Conservation (phyloP, 2,329 filamentous ascomycete species). For the Aspergillus brunneoviolaceus region DNA sequence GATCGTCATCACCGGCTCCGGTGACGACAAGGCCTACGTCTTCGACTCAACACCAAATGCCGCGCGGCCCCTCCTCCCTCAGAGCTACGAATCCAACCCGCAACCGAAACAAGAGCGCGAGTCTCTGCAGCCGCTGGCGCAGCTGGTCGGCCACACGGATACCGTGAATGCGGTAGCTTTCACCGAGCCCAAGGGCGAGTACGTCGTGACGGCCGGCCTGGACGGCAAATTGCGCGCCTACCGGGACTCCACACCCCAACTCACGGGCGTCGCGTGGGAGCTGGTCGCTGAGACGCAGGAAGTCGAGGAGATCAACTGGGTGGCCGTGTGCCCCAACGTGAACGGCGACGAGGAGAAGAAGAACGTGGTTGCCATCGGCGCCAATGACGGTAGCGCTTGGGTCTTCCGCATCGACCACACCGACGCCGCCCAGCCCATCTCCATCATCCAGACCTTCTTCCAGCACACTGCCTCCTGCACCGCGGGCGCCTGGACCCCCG, state of each 20-base stretch:
- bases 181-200: constrained; percentile 78
- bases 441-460: constrained; percentile 89
- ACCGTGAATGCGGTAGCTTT: constrained; percentile 85
- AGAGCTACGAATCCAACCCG: constrained; percentile 70
- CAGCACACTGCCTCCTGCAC: constrained; percentile 83
- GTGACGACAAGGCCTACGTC: constrained; percentile 82
- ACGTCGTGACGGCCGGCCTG: constrained; percentile 80
- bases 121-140: constrained; percentile 65
- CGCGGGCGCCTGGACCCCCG: constrained; percentile 84
- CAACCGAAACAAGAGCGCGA: constrained; percentile 58
- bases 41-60: constrained; percentile 69
- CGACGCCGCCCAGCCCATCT: constrained; percentile 62
- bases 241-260: constrained; percentile 50
- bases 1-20: constrained; percentile 84
- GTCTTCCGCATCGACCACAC: constrained; percentile 80
- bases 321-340: constrained; percentile 70
- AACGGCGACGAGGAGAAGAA: constrained; percentile 54
- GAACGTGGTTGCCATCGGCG: constrained; percentile 84
- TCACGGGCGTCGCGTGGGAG: constrained; percentile 56
- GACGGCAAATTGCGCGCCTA: constrained; percentile 80
- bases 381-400: constrained; percentile 90
- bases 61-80: constrained; percentile 67
- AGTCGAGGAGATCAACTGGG: constrained; percentile 94
- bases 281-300: constrained; percentile 79
- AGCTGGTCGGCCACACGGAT: constrained; percentile 86